A percentile compares a stretch with the other conserved stretches of the same genome.
These are phyloP conservation scores for Vigna radiata DNA, from an alignment of 306 rosid genomes.

Conservation along the genomic window DNA sequence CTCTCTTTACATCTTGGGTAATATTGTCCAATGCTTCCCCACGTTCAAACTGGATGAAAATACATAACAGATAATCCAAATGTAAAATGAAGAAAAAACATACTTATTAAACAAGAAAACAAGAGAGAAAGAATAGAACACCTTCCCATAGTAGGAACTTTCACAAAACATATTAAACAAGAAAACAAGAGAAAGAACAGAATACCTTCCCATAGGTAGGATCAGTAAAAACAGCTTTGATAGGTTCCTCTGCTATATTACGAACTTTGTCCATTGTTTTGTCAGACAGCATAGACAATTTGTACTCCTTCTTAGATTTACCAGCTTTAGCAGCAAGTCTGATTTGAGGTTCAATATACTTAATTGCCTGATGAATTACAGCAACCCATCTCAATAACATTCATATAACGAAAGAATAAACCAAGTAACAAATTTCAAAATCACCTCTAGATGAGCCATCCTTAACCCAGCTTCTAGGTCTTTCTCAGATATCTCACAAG, in stretches of 20 bases:
- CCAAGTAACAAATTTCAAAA: conserved; percentile 41
- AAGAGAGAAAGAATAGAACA: neutral
- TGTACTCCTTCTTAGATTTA: conserved; percentile 83
- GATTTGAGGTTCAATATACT: conserved; percentile 93
- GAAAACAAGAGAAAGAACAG: conserved; percentile 16
- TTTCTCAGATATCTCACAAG: conserved; percentile 88
- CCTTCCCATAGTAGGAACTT: conserved; percentile 64
- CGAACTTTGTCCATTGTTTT: conserved; percentile 77
- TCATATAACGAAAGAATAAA: conserved; percentile 3
- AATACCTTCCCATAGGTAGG: conserved; percentile 90
- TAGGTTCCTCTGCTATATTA: conserved; percentile 77
- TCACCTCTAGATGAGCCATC: conserved; percentile 93
- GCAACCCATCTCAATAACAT: conserved; percentile 46
- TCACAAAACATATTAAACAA: conserved; percentile 5
- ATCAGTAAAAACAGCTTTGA: conserved; percentile 89
- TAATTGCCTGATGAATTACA: conserved; percentile 73
- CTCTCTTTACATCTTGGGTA: conserved; percentile 75
- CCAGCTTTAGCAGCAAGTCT: conserved; percentile 92
- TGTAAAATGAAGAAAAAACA: conserved; percentile 7
- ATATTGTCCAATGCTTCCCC: conserved; percentile 93
- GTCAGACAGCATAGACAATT: conserved; percentile 83
- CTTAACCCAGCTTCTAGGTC: conserved; percentile 92
- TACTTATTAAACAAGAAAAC: conserved; percentile 26
- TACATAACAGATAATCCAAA: conserved; percentile 10
- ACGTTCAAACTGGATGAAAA: conserved; percentile 80